Evolutionary conservation across 768 basidiomycete species (phyloP).

Genomic region (Phylloporus rhodoxanthus): DNA sequence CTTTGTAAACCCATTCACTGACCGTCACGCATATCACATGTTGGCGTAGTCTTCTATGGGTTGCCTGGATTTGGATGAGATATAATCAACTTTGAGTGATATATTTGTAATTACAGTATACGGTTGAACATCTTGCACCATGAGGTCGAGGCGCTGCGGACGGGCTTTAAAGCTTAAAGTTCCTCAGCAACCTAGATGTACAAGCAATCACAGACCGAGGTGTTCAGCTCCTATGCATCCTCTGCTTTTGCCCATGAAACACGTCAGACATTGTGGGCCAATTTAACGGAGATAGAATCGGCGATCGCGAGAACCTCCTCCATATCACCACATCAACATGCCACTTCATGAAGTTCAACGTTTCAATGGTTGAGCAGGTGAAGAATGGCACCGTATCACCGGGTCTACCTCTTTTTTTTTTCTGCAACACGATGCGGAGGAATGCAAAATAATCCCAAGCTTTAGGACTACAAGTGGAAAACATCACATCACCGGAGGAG

Average conservation of each 20-base stretch:
- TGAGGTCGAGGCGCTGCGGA: no score
- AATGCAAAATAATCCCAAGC: background rate
- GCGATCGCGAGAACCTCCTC: background rate
- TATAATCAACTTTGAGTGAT: no score
- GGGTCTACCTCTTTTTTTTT: background rate
- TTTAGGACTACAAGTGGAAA: background rate
- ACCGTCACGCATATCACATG: no score
- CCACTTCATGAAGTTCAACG: background rate
- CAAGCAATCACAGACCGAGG: background rate
- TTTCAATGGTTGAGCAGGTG: background rate
- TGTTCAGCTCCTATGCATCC: background rate
- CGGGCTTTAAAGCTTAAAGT: background rate
- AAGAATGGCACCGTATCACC: background rate
- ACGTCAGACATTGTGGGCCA: background rate
- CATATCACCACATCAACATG: background rate
- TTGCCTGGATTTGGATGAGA: no score
- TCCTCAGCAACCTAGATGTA: background rate
- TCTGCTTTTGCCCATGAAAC: background rate
- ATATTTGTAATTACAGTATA: no score
- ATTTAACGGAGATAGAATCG: background rate
- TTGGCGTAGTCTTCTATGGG: no score
- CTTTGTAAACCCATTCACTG: no score
- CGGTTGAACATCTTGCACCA: no score
- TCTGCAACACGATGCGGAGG: background rate
- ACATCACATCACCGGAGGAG: background rate